Conservation (phyloP, 1,284 basidiomycete species). For the Peniophora sp. region DNA sequence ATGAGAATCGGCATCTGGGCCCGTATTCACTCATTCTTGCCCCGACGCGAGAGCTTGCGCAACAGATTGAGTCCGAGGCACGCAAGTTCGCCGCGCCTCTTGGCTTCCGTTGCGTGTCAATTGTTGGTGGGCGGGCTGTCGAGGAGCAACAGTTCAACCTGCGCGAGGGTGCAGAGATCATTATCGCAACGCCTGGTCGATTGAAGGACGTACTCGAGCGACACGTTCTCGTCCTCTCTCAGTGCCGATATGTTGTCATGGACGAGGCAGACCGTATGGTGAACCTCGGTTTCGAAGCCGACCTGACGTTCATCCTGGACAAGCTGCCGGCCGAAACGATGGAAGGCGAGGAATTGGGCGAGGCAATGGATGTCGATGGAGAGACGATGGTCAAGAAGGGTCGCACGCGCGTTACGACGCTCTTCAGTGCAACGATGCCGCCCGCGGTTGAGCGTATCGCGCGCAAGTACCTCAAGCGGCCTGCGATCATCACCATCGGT, state of each 20-base stretch:
- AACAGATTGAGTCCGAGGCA: constrained; percentile 93
- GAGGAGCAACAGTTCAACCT: constrained; percentile 97
- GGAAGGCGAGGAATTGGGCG: constrained; percentile 70
- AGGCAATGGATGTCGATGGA: constrained; percentile 60
- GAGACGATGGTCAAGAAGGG: constrained; percentile 63
- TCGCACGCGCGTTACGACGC: constrained; percentile 78
- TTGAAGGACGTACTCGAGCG: constrained; percentile 96
- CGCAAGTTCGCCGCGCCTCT: constrained; percentile 85
- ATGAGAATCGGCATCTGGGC: constrained; percentile 88
- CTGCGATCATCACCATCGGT: constrained; percentile 95
- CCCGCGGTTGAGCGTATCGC: constrained; percentile 91
- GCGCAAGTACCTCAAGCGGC: constrained; percentile 86
- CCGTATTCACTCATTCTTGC: constrained; percentile 93
- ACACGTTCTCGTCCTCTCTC: constrained; percentile 89
- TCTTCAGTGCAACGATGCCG: constrained; percentile 99
- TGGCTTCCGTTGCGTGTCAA: constrained; percentile 90
- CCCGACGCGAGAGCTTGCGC: constrained; percentile 94
- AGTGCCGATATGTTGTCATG: constrained; percentile 98
- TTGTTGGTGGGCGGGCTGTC: constrained; percentile 94
- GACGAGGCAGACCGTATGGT: constrained; percentile 99
- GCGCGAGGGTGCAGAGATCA: constrained; percentile 93
- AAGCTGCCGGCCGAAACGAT: constrained; percentile 81
- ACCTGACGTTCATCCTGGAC: constrained; percentile 93
- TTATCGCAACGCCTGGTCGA: constrained; percentile 97
- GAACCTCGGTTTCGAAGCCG: constrained; percentile 92